Evolutionary conservation across 2,329 filamentous ascomycete genomes (phyloP).

Genomic region (Epichloe uncinata): DNA sequence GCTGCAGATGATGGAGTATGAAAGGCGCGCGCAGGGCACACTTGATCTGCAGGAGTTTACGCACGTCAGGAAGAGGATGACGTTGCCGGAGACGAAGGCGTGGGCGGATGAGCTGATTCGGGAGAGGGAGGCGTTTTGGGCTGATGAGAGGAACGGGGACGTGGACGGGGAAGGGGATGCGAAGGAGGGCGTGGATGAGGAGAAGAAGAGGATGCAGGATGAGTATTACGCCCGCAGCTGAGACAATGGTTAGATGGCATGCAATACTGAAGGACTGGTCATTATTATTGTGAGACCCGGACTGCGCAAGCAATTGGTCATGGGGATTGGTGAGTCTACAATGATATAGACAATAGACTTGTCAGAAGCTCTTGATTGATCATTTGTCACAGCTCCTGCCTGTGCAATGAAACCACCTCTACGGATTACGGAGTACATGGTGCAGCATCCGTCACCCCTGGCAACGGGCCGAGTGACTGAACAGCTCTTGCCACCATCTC

Average conservation of each 20-base stretch:
- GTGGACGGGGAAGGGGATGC: conserved; percentile 28
- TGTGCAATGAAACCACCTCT: too few species aligned
- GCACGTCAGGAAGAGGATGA: conserved; percentile 61
- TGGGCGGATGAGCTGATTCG: conserved; percentile 68
- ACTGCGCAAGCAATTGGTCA: conserved; percentile 3
- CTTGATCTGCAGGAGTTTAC: conserved; percentile 79
- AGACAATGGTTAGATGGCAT: background rate
- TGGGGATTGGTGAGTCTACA: background rate
- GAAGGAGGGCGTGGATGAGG: conserved; percentile 19
- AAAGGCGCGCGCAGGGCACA: conserved; percentile 51
- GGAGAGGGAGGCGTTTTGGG: conserved; percentile 68
- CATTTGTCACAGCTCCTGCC: too few species aligned
- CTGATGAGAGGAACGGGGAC: conserved; percentile 30
- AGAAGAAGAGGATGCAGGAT: conserved; percentile 29
- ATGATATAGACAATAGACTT: too few species aligned
- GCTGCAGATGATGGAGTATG: conserved; percentile 93
- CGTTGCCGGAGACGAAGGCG: conserved; percentile 60
- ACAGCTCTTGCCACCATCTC: too few species aligned
- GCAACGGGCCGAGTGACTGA: background rate
- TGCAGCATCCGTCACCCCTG: conserved; percentile 1
- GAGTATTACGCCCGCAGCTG: conserved; percentile 31
- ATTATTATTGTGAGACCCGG: background rate
- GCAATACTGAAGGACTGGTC: too few species aligned
- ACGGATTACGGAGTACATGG: too few species aligned
- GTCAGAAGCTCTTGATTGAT: too few species aligned